Evolutionary conservation across 208 protist genomes (phyloP).

Genomic region (Leishmania major): DNA sequence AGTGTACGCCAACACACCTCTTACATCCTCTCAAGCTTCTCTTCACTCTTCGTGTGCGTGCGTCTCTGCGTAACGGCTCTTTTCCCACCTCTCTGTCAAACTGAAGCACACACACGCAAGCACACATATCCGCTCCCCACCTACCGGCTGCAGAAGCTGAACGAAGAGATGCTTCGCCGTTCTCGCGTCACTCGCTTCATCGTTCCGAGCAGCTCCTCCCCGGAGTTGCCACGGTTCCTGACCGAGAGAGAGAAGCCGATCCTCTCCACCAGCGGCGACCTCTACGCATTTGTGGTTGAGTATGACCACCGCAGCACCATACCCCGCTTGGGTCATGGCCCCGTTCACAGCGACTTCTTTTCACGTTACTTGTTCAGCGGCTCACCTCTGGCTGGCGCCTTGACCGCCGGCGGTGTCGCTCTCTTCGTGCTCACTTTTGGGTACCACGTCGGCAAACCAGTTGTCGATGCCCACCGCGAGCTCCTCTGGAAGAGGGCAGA

Average conservation of each 20-base stretch:
- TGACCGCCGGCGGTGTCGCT: slow-evolving; percentile 28
- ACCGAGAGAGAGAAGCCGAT: slow-evolving; percentile 6
- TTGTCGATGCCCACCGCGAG: slow-evolving; percentile 61
- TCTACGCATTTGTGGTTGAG: slow-evolving; percentile 53
- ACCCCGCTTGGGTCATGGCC: background rate
- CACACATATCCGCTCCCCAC: background rate
- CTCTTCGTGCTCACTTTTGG: slow-evolving; percentile 59
- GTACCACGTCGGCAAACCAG: slow-evolving; percentile 65
- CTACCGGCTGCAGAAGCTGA: background rate
- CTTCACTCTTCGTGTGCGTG: background rate
- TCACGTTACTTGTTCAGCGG: slow-evolving; percentile 38
- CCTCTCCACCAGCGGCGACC: slow-evolving; percentile 10
- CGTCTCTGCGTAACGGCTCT: background rate
- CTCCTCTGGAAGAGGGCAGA: slow-evolving; percentile 8
- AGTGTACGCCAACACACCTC: background rate
- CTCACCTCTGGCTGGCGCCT: slow-evolving; percentile 30
- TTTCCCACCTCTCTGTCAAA: background rate
- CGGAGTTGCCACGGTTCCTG: slow-evolving; percentile 29
- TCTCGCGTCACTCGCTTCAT: slow-evolving; percentile 20
- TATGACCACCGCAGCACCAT: slow-evolving; percentile 44
- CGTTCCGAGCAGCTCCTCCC: slow-evolving; percentile 18
- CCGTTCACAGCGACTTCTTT: slow-evolving; percentile 11
- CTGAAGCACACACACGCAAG: background rate
- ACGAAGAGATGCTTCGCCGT: slow-evolving; percentile 21
- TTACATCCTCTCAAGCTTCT: background rate